phyloP scores from a whole-genome alignment of 805 yeast genomes.

The Ogataea corticis region DNA sequence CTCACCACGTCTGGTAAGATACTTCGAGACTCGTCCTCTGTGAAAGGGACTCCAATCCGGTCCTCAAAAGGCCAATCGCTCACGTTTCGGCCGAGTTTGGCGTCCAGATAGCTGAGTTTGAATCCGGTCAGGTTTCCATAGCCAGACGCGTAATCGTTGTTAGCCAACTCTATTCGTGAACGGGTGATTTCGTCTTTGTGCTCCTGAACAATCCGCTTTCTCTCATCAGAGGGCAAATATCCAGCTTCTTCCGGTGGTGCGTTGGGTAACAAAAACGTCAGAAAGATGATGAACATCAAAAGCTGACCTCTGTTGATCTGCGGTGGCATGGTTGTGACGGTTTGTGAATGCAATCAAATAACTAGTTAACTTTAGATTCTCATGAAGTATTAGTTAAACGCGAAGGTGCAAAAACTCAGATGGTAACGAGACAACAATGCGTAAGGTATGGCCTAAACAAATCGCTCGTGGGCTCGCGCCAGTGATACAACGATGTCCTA shows the following conservation, averaged over 20 bases:
- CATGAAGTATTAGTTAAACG: no score
- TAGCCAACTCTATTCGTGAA: slow-evolving; percentile 36
- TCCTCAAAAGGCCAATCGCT: slow-evolving; percentile 59
- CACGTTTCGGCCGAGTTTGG: slow-evolving; percentile 41
- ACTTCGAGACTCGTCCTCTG: slow-evolving; percentile 52
- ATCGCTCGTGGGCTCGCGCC: no score
- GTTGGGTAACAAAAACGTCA: slow-evolving; percentile 44
- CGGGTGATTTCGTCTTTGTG: slow-evolving; percentile 36
- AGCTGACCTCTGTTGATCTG: slow-evolving; percentile 32
- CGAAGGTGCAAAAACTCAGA: no score
- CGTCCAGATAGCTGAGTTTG: slow-evolving; percentile 63
- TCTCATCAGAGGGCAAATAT: slow-evolving; percentile 26
- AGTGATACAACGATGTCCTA: no score
- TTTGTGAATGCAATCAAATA: background rate
- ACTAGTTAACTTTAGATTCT: background rate
- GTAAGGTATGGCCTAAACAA: no score
- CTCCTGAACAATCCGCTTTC: slow-evolving; percentile 31
- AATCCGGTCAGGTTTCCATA: slow-evolving; percentile 78
- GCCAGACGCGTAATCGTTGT: slow-evolving; percentile 49
- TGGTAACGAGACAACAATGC: no score
- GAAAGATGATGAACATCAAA: slow-evolving; percentile 38
- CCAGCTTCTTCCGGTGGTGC: slow-evolving; percentile 35
- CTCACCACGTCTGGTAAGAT: slow-evolving; percentile 63
- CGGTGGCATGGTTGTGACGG: slow-evolving; percentile 20
- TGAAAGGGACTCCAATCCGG: slow-evolving; percentile 37